Evolutionary conservation across 1,284 basidiomycete species (phyloP), one percentile per base, ranked within the genome.

Genomic region (Xanthoconium separans): DNA sequence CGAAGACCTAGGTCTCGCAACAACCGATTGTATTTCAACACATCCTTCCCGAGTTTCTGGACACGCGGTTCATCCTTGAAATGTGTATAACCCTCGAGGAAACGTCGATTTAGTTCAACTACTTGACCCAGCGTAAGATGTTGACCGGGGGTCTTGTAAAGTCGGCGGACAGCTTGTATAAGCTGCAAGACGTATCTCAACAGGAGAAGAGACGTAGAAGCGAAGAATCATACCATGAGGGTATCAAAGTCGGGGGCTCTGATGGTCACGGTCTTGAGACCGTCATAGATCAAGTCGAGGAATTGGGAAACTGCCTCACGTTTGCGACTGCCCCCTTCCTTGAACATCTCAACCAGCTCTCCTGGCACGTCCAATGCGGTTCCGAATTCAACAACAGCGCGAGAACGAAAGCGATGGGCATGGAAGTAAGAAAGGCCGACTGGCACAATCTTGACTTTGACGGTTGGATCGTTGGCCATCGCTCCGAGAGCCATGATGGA

Each of bases 201-300:
- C 51, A 49, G 29, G 43, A 29, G 31, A 33, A 37, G 33, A n/a
- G 44, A 45, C 10, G 31, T 12, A 34, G 50, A 36, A 42, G 29
- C 15, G 47, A 54, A 51, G 11, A 36, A 12, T 66, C 56, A 55
- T 61, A 91, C 95, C 95, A 98, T 97, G 53, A 99, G 80, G 2
- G 97, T 99, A 63, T 99, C 97, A 71, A 92, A 99, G 73, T 99
- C 97, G 2, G 97, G 95, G 10, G 96, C 94, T 52, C 95, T 81
- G 43, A 99, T 84, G 1, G 97, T 99, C 43, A 99, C 97, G 2
- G 94, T 95, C 75, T 98, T 98, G 62, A 99, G 77, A n/a, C 86
- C 92, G 67, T 98, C 93, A 66, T 97, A 98, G 55, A 98, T 90
- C 54, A 97, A 77, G 63, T 98, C 91, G 60, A 99, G 80, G 64